Conservation (phyloP, 257 asterid genomes). For the Primulina eburnea region DNA sequence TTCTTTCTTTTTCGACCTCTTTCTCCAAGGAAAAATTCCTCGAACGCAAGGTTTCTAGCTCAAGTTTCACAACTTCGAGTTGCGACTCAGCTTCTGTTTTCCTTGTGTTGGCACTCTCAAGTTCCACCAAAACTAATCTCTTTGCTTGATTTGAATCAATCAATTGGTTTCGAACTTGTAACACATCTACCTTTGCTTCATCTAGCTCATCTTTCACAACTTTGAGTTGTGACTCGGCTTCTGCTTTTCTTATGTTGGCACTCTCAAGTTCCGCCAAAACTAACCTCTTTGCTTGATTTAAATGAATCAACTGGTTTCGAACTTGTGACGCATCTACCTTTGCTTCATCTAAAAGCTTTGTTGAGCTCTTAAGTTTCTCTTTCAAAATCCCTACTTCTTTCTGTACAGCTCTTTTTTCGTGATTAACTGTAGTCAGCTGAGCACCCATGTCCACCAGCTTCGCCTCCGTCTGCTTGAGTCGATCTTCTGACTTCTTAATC, state of each 20-base stretch:
- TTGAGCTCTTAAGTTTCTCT: conserved; percentile 37
- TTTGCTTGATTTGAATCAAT: conserved; percentile 35
- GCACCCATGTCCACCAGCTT: conserved; percentile 38
- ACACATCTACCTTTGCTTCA: conserved; percentile 34
- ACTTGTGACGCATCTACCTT: conserved; percentile 35
- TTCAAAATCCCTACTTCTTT: conserved; percentile 40
- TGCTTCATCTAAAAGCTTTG: conserved; percentile 46
- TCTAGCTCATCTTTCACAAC: conserved; percentile 41
- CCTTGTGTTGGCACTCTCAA: conserved; percentile 39
- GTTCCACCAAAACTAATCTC: conserved; percentile 33
- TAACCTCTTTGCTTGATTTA: conserved; percentile 35
- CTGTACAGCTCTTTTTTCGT: conserved; percentile 45
- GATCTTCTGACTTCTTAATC: conserved; percentile 48
- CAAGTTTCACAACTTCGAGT: conserved; percentile 36
- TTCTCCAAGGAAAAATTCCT: conserved; percentile 37
- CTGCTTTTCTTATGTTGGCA: conserved; percentile 39
- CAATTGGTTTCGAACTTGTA: conserved; percentile 41
- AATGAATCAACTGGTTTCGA: conserved; percentile 39
- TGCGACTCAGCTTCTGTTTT: conserved; percentile 47
- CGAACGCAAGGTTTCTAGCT: conserved; percentile 42
- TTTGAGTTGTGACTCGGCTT: conserved; percentile 44
- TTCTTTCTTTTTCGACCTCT: conserved; percentile 44
- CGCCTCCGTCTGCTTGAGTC: conserved; percentile 44
- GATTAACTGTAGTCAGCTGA: conserved; percentile 46
- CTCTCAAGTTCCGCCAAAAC: conserved; percentile 41